These are phyloP conservation scores for Corinectria fuckeliana DNA, from an alignment of 2,329 filamentous ascomycete genomes.

Conservation along the genomic window DNA sequence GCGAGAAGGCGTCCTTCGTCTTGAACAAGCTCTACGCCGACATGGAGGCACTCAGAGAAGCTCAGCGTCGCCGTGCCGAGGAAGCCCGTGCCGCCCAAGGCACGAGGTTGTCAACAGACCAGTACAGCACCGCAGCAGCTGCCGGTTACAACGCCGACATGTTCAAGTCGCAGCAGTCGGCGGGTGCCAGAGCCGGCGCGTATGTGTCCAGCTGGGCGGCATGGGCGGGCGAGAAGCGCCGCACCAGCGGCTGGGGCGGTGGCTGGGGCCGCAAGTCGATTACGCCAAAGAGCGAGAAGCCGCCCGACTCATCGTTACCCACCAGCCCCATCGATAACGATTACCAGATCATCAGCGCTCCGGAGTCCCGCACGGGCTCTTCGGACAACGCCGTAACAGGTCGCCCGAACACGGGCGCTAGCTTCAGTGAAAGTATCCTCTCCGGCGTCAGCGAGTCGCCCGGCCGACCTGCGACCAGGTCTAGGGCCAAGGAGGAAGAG, in stretches of 20 bases:
- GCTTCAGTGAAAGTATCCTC: conserved; percentile 54
- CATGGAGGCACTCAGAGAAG: conserved; percentile 69
- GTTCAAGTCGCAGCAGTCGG: conserved; percentile 53
- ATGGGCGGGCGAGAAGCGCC: conserved; percentile 79
- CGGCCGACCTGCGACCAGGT: conserved; percentile 31
- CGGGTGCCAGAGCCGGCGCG: conserved; percentile 63
- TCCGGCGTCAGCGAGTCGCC: conserved; percentile 45
- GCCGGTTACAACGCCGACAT: conserved; percentile 34
- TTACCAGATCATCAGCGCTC: conserved; percentile 46
- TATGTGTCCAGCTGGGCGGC: conserved; percentile 73
- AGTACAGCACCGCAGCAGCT: conserved; percentile 19
- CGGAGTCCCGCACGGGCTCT: conserved; percentile 37
- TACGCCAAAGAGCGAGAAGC: conserved; percentile 40
- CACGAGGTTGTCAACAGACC: conserved; percentile 10
- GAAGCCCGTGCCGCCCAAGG: conserved; percentile 41
- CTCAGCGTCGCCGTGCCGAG: conserved; percentile 51
- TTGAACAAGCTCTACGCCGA: conserved; percentile 91
- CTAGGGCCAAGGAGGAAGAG: conserved; percentile 9
- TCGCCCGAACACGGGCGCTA: conserved; percentile 48
- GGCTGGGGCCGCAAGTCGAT: conserved; percentile 48
- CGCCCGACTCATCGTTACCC: conserved; percentile 43
- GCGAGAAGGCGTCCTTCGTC: conserved; percentile 84
- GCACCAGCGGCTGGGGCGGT: conserved; percentile 54
- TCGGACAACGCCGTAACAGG: conserved; percentile 36
- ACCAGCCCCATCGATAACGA: conserved; percentile 47